Evolutionary conservation across 2,329 filamentous ascomycete species (phyloP).

Genomic region (Phoma sp.): DNA sequence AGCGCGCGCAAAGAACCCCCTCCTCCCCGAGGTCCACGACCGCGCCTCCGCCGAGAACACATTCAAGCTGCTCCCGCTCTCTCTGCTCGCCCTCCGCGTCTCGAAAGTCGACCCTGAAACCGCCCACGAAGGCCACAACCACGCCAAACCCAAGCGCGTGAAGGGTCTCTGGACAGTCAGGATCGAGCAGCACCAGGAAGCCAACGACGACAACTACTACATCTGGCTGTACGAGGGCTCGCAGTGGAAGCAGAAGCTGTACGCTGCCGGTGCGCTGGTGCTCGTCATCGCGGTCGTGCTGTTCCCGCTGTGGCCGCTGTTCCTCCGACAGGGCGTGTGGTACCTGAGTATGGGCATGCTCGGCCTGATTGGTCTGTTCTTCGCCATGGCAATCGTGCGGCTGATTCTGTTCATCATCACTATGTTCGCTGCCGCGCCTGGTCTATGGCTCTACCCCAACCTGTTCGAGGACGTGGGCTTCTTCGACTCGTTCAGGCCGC

Average conservation of each 20-base stretch:
- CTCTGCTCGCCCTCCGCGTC: constrained; percentile 90
- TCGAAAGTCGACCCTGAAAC: constrained; percentile 76
- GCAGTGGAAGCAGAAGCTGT: constrained; percentile 92
- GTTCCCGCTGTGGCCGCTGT: constrained; percentile 95
- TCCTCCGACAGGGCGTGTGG: constrained; percentile 92
- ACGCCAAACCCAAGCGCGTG: constrained; percentile 74
- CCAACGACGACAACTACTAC: constrained; percentile 87
- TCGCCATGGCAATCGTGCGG: constrained; percentile 96
- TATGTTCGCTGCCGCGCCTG: constrained; percentile 82
- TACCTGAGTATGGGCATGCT: constrained; percentile 95
- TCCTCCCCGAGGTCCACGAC: constrained; percentile 87
- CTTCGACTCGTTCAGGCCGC: constrained; percentile 92
- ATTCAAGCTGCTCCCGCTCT: constrained; percentile 94
- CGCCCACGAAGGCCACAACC: constrained; percentile 69
- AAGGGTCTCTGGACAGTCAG: constrained; percentile 97
- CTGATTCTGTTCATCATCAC: constrained; percentile 94
- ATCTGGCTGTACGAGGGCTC: constrained; percentile 95
- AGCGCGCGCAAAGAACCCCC: constrained; percentile 85
- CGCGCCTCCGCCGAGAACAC: constrained; percentile 88
- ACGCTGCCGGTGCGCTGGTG: constrained; percentile 82
- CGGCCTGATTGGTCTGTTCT: constrained; percentile 89
- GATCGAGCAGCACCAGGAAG: constrained; percentile 96
- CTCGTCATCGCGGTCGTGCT: constrained; percentile 88
- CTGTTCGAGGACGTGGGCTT: constrained; percentile 98
- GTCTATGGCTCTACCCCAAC: constrained; percentile 98